Percentiles rank a stretch among this genome's conserved stretches.
phyloP scores from a whole-genome alignment of 441 rosid species.

The Adansonia rubrostipa region DNA sequence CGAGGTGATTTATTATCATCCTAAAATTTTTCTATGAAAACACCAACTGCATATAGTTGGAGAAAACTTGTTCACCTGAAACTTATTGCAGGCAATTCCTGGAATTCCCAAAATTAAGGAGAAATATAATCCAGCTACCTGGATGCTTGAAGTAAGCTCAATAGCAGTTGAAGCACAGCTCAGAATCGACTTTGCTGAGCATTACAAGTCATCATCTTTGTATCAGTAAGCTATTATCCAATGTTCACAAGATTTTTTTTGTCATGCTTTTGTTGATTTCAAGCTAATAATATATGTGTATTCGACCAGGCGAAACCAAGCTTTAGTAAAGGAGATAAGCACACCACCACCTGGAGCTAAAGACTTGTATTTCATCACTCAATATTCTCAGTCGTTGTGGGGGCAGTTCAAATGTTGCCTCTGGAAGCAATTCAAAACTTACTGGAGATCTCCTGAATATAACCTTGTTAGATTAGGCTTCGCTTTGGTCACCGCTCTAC shows the following conservation, averaged over 20 bases:
- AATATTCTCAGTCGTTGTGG: slow-evolving; percentile 57
- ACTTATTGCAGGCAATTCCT: slow-evolving; percentile 49
- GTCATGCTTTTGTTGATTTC: neutral
- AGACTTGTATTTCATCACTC: slow-evolving; percentile 67
- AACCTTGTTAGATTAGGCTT: slow-evolving; percentile 74
- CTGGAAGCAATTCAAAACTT: slow-evolving; percentile 90
- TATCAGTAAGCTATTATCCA: slow-evolving; percentile 50
- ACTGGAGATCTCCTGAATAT: slow-evolving; percentile 95
- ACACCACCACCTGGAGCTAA: slow-evolving; percentile 58
- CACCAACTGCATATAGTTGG: neutral
- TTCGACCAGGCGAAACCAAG: slow-evolving; percentile 64
- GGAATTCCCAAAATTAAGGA: slow-evolving; percentile 64
- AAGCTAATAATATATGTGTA: slow-evolving; percentile 15
- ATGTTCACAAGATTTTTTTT: too few species aligned
- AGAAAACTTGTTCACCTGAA: neutral
- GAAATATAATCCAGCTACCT: slow-evolving; percentile 74
- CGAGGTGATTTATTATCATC: slow-evolving; percentile 43
- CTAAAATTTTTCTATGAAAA: neutral
- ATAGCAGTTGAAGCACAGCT: slow-evolving; percentile 59
- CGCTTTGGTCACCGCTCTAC: slow-evolving; percentile 63
- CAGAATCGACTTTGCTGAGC: slow-evolving; percentile 61
- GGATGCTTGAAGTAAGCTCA: slow-evolving; percentile 85
- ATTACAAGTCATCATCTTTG: slow-evolving; percentile 58
- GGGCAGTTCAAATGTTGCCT: slow-evolving; percentile 89
- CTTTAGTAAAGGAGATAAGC: slow-evolving; percentile 69